Percentiles rank a stretch among this genome's conserved stretches.
phyloP scores from a whole-genome alignment of 2,329 filamentous ascomycete species.

The Calonectria hawksworthii region DNA sequence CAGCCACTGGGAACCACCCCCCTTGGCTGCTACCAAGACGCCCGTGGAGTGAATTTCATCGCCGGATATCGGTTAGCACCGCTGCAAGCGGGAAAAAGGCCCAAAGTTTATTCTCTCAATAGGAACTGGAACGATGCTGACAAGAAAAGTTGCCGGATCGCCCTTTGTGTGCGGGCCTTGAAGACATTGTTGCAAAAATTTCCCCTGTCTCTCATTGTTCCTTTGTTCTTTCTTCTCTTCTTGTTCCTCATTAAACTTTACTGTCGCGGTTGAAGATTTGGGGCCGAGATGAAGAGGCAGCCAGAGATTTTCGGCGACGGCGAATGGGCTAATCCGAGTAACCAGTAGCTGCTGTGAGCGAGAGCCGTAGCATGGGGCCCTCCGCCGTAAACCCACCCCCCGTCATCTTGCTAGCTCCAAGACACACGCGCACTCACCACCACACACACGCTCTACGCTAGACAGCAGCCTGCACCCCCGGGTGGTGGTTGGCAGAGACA shows the following conservation, averaged over 20 bases:
- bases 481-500: slow-evolving; percentile 4
- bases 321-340: slow-evolving; percentile 7
- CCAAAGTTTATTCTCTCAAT: slow-evolving; percentile 43
- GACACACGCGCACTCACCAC: slow-evolving; percentile 2
- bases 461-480: neutral
- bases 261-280: slow-evolving; percentile 7
- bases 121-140: slow-evolving; percentile 4
- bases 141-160: slow-evolving; percentile 4
- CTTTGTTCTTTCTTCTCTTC: neutral
- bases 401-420: slow-evolving; percentile 5
- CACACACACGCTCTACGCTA: slow-evolving; percentile 4
- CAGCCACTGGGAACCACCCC: slow-evolving; percentile 18
- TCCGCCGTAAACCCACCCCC: neutral
- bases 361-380: neutral
- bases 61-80: slow-evolving; percentile 44
- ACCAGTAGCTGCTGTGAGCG: slow-evolving; percentile 7
- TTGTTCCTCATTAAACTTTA: slow-evolving; percentile 9
- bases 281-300: slow-evolving; percentile 6
- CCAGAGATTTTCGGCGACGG: slow-evolving; percentile 7
- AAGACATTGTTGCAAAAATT: slow-evolving; percentile 1
- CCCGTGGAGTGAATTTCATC: slow-evolving; percentile 21
- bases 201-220: slow-evolving; percentile 9
- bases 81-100: slow-evolving; percentile 33
- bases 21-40: neutral
- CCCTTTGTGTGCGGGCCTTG: neutral